Conservation (phyloP, 768 basidiomycete species). For the Suillus discolor region DNA sequence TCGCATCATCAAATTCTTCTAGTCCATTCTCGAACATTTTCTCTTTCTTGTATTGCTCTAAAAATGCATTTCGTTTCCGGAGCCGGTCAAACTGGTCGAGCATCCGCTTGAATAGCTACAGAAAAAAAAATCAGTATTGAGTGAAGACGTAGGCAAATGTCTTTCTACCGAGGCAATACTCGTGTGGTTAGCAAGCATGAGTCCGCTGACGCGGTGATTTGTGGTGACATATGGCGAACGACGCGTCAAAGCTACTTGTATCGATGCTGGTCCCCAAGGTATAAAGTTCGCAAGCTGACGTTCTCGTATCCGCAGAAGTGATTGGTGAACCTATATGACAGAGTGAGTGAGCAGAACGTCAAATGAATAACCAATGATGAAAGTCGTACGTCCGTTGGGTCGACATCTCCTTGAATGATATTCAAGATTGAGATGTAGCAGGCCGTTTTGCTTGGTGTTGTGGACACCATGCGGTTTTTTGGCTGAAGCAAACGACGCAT, state of each 20-base stretch:
- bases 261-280: conserved; percentile 98
- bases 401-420: conserved; percentile 98
- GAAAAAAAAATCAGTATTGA: background rate
- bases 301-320: conserved; percentile 93
- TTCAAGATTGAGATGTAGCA: conserved; percentile 98
- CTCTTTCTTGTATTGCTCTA: conserved; percentile 98
- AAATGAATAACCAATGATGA: conserved; percentile 1
- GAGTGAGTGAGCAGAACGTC: background rate
- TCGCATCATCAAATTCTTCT: conserved; percentile 97
- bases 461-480: conserved; percentile 98
- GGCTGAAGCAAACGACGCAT: conserved; percentile 98
- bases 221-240: conserved; percentile 86
- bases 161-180: conserved; percentile 87
- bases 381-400: conserved; percentile 83
- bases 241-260: conserved; percentile 94
- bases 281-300: conserved; percentile 97
- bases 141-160: background rate
- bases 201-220: conserved; percentile 92
- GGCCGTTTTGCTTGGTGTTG: conserved; percentile 85
- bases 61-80: conserved; percentile 85
- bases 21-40: conserved; percentile 91
- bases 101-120: conserved; percentile 92
- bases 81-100: conserved; percentile 92
- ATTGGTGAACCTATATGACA: conserved; percentile 84
- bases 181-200: conserved; percentile 99